A percentile compares a stretch with the other conserved stretches of the same genome.
Conservation (phyloP, 768 basidiomycete genomes). For the Agaricus blazei region DNA sequence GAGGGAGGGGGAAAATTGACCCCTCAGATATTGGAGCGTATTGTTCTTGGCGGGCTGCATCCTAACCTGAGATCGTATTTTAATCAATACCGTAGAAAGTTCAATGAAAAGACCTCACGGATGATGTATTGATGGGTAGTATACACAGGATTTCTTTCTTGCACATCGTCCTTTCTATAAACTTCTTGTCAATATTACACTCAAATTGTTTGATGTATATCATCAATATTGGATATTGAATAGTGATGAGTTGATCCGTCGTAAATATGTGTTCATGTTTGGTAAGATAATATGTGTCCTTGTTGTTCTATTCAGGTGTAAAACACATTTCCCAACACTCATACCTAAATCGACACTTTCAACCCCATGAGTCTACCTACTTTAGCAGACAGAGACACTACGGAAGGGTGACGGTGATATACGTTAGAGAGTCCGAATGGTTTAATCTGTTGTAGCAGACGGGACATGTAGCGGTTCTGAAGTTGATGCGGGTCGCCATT, state of each 20-base stretch:
- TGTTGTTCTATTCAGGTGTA: no score
- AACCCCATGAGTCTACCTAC: no score
- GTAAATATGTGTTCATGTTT: no score
- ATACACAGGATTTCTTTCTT: not conserved
- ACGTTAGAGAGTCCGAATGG: slow-evolving; percentile 75
- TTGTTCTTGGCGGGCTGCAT: slow-evolving; percentile 28
- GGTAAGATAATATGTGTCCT: no score
- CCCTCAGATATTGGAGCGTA: slow-evolving; percentile 22
- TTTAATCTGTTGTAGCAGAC: slow-evolving; percentile 97
- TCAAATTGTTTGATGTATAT: no score
- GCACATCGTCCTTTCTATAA: not conserved
- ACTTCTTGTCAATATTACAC: no score
- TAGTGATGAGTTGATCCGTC: no score
- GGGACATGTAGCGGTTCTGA: slow-evolving; percentile 80
- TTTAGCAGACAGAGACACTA: no score
- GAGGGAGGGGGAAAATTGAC: slow-evolving; percentile 19
- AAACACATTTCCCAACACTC: no score
- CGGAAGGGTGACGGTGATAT: slow-evolving; percentile 34
- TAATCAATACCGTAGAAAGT: not conserved
- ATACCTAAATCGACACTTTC: no score
- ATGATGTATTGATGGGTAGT: not conserved
- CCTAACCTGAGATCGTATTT: slow-evolving; percentile 21
- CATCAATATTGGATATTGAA: no score
- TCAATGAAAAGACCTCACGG: not conserved
- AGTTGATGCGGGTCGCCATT: slow-evolving; percentile 25